Conservation (phyloP, 2,329 filamentous ascomycete genomes). For the Xylariaceae sp. region DNA sequence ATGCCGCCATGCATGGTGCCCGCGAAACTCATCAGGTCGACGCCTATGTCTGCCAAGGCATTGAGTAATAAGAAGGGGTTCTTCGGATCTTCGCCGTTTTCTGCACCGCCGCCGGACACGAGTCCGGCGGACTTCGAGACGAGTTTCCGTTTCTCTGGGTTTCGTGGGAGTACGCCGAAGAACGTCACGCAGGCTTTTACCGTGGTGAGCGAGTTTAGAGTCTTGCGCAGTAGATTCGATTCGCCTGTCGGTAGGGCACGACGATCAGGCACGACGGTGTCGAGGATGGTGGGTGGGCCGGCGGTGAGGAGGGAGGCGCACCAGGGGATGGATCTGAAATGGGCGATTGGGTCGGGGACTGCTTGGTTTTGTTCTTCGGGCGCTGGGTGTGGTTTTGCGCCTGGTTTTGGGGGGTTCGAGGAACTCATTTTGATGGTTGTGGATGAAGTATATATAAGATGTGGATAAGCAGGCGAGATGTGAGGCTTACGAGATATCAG, state of each 20-base stretch:
- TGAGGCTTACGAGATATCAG: no score
- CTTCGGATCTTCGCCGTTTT: constrained; percentile 18
- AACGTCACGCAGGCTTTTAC: constrained; percentile 26
- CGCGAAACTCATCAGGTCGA: constrained; percentile 23
- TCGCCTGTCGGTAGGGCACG: constrained; percentile 23
- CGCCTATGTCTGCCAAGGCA: constrained; percentile 24
- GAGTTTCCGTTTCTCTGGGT: neutral
- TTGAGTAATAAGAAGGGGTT: constrained; percentile 27
- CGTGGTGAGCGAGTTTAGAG: constrained; percentile 23
- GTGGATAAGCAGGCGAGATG: no score
- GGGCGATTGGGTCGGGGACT: constrained; percentile 22
- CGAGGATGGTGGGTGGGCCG: constrained; percentile 14
- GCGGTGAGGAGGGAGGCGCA: constrained; percentile 23
- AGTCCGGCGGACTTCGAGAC: constrained; percentile 11
- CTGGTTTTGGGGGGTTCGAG: neutral
- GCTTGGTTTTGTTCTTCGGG: constrained; percentile 20
- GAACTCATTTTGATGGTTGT: constrained; percentile 1
- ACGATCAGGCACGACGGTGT: constrained; percentile 21
- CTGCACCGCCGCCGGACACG: constrained; percentile 15
- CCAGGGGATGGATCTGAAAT: constrained; percentile 29
- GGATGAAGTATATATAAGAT: neutral
- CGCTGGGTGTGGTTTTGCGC: constrained; percentile 8
- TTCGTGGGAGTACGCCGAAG: constrained; percentile 5
- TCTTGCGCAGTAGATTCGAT: constrained; percentile 24
- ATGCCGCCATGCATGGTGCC: constrained; percentile 28